Percentiles rank a stretch among this genome's conserved stretches.
Evolutionary conservation across 2,329 filamentous ascomycete genomes (phyloP).

Genomic region (Fusarium marasasianum): DNA sequence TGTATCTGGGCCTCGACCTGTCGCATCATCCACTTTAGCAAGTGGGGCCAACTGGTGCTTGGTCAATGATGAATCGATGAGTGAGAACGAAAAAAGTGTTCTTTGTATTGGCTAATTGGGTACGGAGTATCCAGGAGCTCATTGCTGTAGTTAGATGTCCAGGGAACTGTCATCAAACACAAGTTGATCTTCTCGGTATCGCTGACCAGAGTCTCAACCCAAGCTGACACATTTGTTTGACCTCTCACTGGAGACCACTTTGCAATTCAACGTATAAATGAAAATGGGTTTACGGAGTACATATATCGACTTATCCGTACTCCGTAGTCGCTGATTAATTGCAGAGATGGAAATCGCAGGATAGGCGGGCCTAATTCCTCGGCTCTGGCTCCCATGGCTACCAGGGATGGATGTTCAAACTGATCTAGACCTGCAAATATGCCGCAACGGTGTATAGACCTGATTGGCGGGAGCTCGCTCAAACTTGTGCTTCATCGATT

Average conservation of each 20-base stretch:
- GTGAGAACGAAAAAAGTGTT: constrained; percentile 23
- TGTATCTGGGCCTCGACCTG: constrained; percentile 39
- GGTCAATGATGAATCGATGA: constrained; percentile 6
- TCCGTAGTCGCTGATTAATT: constrained; percentile 8
- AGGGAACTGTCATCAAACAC: not conserved
- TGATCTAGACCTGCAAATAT: constrained; percentile 41
- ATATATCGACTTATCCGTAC: not conserved
- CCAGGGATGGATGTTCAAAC: constrained; percentile 33
- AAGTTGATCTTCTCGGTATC: not conserved
- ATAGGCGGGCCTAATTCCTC: constrained; percentile 43
- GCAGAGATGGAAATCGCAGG: constrained; percentile 28
- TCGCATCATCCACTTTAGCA: constrained; percentile 40
- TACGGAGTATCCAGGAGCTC: not conserved
- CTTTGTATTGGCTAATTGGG: not conserved
- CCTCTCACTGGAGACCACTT: not conserved
- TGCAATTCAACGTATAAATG: not conserved
- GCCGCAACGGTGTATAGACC: constrained; percentile 28
- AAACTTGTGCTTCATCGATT: constrained; percentile 28
- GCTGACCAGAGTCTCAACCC: not conserved
- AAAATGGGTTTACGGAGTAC: not conserved
- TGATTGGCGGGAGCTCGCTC: constrained; percentile 37
- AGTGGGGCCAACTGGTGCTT: constrained; percentile 27
- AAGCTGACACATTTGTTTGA: not conserved
- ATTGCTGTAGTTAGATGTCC: not conserved
- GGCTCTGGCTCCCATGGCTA: constrained; percentile 34